Conservation (phyloP, 2,329 filamentous ascomycete genomes). For the Trichoderma gracile region DNA sequence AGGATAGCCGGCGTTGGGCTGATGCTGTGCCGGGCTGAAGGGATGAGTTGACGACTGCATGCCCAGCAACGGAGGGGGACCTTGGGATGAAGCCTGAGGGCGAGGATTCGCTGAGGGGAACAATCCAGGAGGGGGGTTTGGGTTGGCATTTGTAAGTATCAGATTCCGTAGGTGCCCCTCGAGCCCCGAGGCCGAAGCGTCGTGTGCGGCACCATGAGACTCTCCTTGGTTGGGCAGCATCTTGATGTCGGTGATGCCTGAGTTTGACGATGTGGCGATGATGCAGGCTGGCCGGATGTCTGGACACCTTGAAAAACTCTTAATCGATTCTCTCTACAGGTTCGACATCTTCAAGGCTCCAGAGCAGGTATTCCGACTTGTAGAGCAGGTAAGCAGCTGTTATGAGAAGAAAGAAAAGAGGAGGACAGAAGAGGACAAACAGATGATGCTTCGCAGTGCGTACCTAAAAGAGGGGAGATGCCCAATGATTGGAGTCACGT, state of each 20-base stretch:
- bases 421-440: not conserved
- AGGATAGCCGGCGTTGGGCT: not conserved
- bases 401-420: not conserved
- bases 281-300: not conserved
- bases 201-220: not conserved
- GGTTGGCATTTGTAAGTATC: constrained; percentile 55
- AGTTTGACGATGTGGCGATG: not conserved
- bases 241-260: not conserved
- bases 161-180: constrained; percentile 61
- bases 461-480: not conserved
- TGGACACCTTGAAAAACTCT: constrained; percentile 1
- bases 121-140: not conserved
- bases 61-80: not conserved
- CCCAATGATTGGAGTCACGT: not conserved
- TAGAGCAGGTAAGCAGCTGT: not conserved
- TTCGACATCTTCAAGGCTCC: not conserved
- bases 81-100: not conserved
- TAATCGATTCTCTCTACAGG: not conserved
- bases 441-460: not conserved
- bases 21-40: not conserved
- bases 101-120: not conserved
- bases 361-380: not conserved
- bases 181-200: constrained; percentile 37
- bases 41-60: not conserved
- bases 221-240: constrained; percentile 14